Evolutionary conservation across 2,329 filamentous ascomycete genomes (phyloP).

Genomic region (Colletotrichum lini): DNA sequence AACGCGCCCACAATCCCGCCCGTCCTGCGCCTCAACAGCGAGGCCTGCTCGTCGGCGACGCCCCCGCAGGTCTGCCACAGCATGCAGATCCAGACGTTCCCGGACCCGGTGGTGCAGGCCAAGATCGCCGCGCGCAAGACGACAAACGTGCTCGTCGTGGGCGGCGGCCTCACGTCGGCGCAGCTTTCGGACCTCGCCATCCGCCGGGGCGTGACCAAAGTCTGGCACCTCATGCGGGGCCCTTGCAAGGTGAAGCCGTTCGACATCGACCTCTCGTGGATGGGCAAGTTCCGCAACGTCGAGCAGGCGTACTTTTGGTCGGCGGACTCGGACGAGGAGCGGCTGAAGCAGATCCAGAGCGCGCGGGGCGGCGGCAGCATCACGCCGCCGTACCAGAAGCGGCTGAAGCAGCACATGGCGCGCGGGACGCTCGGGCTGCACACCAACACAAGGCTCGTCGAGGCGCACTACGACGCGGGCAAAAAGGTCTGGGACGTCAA

Average conservation of each 20-base stretch:
- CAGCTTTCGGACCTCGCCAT: slow-evolving; percentile 80
- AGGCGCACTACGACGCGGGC: slow-evolving; percentile 63
- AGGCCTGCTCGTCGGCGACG: slow-evolving; percentile 7
- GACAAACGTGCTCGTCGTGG: slow-evolving; percentile 80
- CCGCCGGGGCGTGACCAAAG: slow-evolving; percentile 74
- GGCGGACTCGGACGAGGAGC: slow-evolving; percentile 79
- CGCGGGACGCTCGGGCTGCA: slow-evolving; percentile 68
- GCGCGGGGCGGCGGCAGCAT: slow-evolving; percentile 85
- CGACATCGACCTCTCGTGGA: slow-evolving; percentile 83
- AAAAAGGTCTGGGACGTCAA: slow-evolving; percentile 60
- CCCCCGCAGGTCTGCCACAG: slow-evolving; percentile 71
- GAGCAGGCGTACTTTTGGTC: slow-evolving; percentile 85
- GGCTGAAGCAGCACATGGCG: slow-evolving; percentile 73
- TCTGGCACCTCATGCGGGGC: slow-evolving; percentile 79
- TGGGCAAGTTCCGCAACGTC: slow-evolving; percentile 85
- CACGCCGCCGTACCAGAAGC: slow-evolving; percentile 76
- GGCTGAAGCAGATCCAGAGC: slow-evolving; percentile 74
- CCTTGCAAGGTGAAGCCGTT: slow-evolving; percentile 78
- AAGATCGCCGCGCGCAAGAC: slow-evolving; percentile 64
- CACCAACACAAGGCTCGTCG: slow-evolving; percentile 69
- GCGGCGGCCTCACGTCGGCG: slow-evolving; percentile 82
- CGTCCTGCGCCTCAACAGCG: slow-evolving; percentile 51
- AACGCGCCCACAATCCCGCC: slow-evolving; percentile 67
- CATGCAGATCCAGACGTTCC: slow-evolving; percentile 73
- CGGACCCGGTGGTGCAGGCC: slow-evolving; percentile 64